These are phyloP conservation scores for Alloteropsis angusta DNA, from an alignment of 202 grass and related monocot species.

Conservation along the genomic window DNA sequence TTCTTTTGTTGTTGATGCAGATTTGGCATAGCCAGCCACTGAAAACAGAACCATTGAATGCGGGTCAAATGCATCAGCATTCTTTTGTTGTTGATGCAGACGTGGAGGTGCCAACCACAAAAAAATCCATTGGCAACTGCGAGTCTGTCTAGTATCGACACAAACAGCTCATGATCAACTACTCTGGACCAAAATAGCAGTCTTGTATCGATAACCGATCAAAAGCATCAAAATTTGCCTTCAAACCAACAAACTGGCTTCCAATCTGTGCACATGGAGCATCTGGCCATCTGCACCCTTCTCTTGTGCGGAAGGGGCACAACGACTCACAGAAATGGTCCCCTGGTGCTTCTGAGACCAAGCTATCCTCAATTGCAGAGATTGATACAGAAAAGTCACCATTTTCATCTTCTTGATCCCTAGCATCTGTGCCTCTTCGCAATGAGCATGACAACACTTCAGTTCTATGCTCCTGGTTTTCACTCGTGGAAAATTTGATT, in stretches of 20 bases:
- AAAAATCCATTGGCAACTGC: constrained; percentile 26
- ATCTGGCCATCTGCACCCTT: constrained; percentile 91
- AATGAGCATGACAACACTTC: constrained; percentile 40
- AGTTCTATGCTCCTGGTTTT: constrained; percentile 24
- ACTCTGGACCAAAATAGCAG: constrained; percentile 71
- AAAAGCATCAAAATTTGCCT: constrained; percentile 94
- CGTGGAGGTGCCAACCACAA: constrained; percentile 12
- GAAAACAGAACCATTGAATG: not conserved
- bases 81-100: not conserved
- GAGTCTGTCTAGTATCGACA: not conserved
- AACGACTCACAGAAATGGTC: constrained; percentile 56
- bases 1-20: constrained; percentile 16
- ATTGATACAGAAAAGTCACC: constrained; percentile 64
- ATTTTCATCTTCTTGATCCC: constrained; percentile 37
- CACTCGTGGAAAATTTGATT: constrained; percentile 46
- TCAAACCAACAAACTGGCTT: constrained; percentile 89
- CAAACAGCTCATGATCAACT: not conserved
- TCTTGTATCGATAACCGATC: constrained; percentile 74
- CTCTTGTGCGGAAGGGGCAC: constrained; percentile 69
- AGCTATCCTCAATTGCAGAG: constrained; percentile 63
- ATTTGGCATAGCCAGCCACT: constrained; percentile 1
- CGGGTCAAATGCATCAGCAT: not conserved
- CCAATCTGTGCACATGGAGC: constrained; percentile 74
- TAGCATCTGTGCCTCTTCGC: constrained; percentile 24
- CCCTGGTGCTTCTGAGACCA: constrained; percentile 37